Base-by-base conservation (phyloP, 148 eudicot genomes). In the Rhododendron henanense region DNA sequence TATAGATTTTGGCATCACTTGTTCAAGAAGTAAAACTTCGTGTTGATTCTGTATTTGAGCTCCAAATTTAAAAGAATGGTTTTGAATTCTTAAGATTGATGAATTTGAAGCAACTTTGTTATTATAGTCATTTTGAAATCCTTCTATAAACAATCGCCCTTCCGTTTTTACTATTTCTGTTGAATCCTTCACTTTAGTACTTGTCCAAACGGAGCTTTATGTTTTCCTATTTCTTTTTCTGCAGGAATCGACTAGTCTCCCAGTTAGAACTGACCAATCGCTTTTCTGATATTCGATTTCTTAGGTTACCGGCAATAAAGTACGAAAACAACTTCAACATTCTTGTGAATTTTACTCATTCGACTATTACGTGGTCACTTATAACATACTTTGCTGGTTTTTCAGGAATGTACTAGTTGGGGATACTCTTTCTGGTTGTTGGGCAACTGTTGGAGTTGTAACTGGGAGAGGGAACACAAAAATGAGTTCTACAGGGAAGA, bases 381-480 rank as follows among this genome's bases (percentile, higher is more conserved):
- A 87, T 14, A 78, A 65, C 63, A 73, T 59, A 51, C 21, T 31
- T 44, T 79, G 14, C 75, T 87, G 81, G 57, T 2, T 59, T 85
- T 87, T 75, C 81, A 97, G 99, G 93, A 97, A 97, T 90, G 84
- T 93, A 86, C 86, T 95, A 51, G 90, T 63, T 23, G 98, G 99
- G 82, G 99, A 95, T 80, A 94, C 94, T 57, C 90, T 95, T 55
- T 91, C 94, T 63, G 99, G 99, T 83, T 93, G 98, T 90, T 97
- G 99, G 99, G 98, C 98, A 82, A 97, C 99, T 57, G 91, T 93
- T 85, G 99, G 99, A 55, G 93, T 97, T 83, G 77, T 97, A 88
- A 87, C 88, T 6, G 99, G 93, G 86, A 97, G 89, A 82, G 94
- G 95, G 4, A 86, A n/a, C n/a, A 88, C 89, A 45, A 94, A 89